These are phyloP conservation scores for Sporothrix inflata DNA, from an alignment of 2,329 filamentous ascomycete species.

Conservation along the genomic window DNA sequence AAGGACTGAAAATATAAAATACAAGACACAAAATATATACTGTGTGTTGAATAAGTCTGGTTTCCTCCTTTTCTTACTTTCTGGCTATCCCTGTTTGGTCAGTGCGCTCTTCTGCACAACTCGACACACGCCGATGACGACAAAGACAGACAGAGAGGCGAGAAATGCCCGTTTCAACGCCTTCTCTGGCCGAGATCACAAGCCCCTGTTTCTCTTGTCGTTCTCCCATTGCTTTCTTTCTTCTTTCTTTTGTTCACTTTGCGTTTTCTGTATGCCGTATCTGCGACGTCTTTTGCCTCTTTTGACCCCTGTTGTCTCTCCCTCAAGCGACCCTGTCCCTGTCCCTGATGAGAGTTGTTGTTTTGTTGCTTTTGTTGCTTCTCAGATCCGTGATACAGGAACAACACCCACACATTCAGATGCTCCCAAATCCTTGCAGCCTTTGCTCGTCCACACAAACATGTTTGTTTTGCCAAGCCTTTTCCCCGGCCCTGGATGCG, in stretches of 20 bases:
- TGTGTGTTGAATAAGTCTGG: background rate
- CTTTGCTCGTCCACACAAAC: conserved; percentile 1
- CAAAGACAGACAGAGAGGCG: background rate
- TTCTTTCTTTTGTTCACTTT: too few species aligned
- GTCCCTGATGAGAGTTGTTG: background rate
- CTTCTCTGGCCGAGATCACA: background rate
- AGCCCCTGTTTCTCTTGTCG: background rate
- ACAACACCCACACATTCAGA: background rate
- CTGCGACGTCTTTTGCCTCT: background rate
- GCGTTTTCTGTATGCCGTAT: background rate
- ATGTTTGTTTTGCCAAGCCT: conserved; percentile 15
- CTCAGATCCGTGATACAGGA: conserved; percentile 5
- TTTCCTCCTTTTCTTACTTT: background rate
- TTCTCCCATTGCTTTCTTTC: background rate
- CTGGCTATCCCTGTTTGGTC: background rate
- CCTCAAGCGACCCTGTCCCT: background rate
- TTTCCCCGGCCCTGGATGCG: background rate
- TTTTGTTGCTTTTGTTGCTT: background rate
- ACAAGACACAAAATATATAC: background rate
- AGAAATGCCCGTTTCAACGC: background rate
- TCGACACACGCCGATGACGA: conserved; percentile 1
- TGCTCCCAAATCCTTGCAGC: background rate
- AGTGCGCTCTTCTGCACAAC: background rate
- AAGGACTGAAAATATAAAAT: background rate
- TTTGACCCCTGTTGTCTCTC: background rate